Base-by-base conservation (phyloP, 768 basidiomycete genomes). In the Tulasnella sp. region DNA sequence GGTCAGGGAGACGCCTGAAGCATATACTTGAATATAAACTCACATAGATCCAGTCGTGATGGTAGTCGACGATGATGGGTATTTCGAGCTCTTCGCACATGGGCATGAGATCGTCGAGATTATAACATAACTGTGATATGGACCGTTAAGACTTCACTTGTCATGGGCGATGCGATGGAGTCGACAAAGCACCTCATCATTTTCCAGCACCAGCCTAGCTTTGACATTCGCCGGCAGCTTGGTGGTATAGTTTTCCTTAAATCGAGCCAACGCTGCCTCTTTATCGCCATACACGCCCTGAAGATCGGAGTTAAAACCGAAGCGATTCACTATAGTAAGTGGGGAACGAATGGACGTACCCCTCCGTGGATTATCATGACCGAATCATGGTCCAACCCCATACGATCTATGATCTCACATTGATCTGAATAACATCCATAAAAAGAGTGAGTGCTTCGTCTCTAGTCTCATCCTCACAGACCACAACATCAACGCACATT, bases 261-360 rank as follows among this genome's bases (percentile, higher is more conserved):
- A 80, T 8, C 94, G 80, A 23, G 73, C 74, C 1, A 94, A 72
- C 0, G 94, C 82, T 3, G 77, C 74, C 21, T 65, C 65, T 68
- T 95, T 97, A 68, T 96, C 86, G 3, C 80, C 83, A 65, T 92
- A 95, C 29, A 88, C 78, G 1, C 89, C 89, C 43, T 87, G 85
- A 15, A 89, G n/a, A n/a, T n/a, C n/a, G n/a, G n/a, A n/a, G 34
- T 38, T 15, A 86, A 78, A 84, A 64, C 5, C 64, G 58, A 29
- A 65, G 56, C 8, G 3, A 42, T 34, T 15, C 17, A 48, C 56
- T 15, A 38, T 38, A 24, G 21, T 56, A 41, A 19, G 29, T 23
- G 45, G 26, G 9, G 4, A 30, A 42, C 32, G 44, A 30, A 26
- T 11, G 4, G 38, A 42, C 32, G 44, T 34, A 26, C 21, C 69